Evolutionary conservation across 2,329 filamentous ascomycete genomes (phyloP), one percentile per base, ranked within the genome.

Genomic region (Venturia oleaginea): DNA sequence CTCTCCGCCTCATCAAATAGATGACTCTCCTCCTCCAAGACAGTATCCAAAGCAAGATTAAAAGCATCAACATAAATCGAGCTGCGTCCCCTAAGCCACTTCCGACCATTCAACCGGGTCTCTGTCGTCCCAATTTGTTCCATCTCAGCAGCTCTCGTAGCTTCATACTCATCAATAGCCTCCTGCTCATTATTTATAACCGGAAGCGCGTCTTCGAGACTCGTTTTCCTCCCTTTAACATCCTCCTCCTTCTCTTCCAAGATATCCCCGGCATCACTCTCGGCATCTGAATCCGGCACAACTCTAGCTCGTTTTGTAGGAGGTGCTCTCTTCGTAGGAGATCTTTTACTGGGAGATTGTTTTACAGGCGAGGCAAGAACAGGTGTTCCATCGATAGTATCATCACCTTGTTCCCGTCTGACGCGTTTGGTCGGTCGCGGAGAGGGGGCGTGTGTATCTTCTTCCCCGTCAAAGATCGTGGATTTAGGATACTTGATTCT

Each of bases 11-110:
- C 84, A 70, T 94, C 84, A 72, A 97, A 99, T 0, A 99, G 78
- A 75, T 96, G 91, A 0, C 84, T 83, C 75, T 99, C 94, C 65
- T 97, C 91, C 60, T 91, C 86, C 15, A 97, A 77, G 3, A 99
- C 94, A 0, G 91, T 96, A 66, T 93, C 87, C 60, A 99, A 78
- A 2, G 93, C 91, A 17, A 97, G 80, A 71, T 96, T 96, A 80
- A 99, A 99, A 0, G 94, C 94, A 76, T 99, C 94, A 22, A 97
- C 91, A 71, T 99, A 99, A 64, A 99, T 91, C 1, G 92, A 97
- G 71, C 87, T 95, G 73, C 86, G 87, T 0, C 91, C 91, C 70
- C 82, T 85, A 4, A 86, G 76, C 91, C 91, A 96, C 66, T 78
- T 83, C 61, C 79, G 79, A 62, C 85, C 77, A 65, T 81, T 81